Evolutionary conservation across 1,284 basidiomycete species (phyloP).

Genomic region (Ustanciosporium gigantosporum): DNA sequence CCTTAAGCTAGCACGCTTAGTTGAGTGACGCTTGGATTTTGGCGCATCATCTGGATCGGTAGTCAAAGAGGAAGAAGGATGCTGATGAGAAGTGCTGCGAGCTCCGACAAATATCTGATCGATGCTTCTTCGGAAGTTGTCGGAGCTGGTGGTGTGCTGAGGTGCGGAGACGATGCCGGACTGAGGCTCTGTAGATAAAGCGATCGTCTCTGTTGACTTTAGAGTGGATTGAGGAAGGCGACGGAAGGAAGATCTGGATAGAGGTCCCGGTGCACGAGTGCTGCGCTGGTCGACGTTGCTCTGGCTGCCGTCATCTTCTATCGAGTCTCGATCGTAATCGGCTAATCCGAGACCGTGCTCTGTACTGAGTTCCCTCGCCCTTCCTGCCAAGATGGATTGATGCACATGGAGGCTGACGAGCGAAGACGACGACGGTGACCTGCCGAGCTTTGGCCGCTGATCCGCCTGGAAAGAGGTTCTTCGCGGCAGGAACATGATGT

Average conservation of each 20-base stretch:
- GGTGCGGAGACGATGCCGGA: neutral
- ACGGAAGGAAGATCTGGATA: neutral
- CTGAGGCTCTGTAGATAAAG: neutral
- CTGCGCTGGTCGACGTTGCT: neutral
- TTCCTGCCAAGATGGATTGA: conserved; percentile 26
- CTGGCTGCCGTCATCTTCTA: neutral
- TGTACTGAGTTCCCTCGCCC: conserved; percentile 20
- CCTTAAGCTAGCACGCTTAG: conserved; percentile 18
- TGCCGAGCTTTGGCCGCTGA: conserved; percentile 4
- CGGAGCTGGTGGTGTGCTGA: neutral
- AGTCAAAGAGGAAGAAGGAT: neutral
- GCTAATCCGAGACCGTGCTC: conserved; percentile 30
- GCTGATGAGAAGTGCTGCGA: neutral
- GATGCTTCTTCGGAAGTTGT: neutral
- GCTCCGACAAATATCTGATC: conserved; percentile 9
- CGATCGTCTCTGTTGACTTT: neutral
- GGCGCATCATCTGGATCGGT: no score
- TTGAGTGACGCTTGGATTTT: conserved; percentile 6
- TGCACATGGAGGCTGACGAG: conserved; percentile 32
- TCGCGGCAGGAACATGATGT: conserved; percentile 13
- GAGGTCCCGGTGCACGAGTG: neutral
- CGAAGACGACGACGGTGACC: conserved; percentile 9
- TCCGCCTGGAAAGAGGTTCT: conserved; percentile 9
- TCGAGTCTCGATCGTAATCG: neutral
- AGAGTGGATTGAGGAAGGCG: no score